These are phyloP conservation scores for Neurospora africana DNA, from an alignment of 495 filamentous ascomycete species.

Conservation along the genomic window DNA sequence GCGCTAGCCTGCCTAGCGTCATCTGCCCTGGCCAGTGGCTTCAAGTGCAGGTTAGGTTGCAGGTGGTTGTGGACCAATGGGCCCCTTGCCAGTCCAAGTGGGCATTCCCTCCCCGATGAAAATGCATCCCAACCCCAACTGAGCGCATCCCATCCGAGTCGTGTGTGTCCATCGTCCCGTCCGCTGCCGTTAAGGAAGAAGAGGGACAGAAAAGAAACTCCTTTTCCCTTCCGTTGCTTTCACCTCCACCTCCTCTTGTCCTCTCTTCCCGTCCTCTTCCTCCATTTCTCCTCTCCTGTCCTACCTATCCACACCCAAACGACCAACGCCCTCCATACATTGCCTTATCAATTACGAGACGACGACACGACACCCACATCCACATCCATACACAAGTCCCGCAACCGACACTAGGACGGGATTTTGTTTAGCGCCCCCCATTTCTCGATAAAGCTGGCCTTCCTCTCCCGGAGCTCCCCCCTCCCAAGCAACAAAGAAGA, in stretches of 20 bases:
- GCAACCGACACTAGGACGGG: not conserved
- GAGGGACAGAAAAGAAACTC: conserved; percentile 1
- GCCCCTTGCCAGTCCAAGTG: not conserved
- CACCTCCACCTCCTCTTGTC: not conserved
- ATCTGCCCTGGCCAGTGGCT: not conserved
- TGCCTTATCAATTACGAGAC: not conserved
- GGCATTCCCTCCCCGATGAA: not conserved
- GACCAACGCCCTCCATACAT: not conserved
- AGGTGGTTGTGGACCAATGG: not conserved
- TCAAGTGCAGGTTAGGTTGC: not conserved
- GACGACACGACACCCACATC: not conserved
- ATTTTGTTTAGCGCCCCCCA: not conserved
- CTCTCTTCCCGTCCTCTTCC: not conserved
- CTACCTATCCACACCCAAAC: not conserved
- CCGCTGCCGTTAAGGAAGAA: not conserved
- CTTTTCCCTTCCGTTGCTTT: not conserved
- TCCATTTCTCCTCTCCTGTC: not conserved
- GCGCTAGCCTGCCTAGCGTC: not conserved
- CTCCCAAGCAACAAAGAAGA: not conserved
- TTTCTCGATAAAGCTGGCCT: not conserved
- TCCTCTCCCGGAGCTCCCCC: not conserved
- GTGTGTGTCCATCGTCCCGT: not conserved
- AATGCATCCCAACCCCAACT: not conserved
- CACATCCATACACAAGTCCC: not conserved
- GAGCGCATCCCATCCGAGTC: not conserved